These are phyloP conservation scores for Chlorella sp. DNA, from an alignment of 139 green algal species.

Conservation along the genomic window DNA sequence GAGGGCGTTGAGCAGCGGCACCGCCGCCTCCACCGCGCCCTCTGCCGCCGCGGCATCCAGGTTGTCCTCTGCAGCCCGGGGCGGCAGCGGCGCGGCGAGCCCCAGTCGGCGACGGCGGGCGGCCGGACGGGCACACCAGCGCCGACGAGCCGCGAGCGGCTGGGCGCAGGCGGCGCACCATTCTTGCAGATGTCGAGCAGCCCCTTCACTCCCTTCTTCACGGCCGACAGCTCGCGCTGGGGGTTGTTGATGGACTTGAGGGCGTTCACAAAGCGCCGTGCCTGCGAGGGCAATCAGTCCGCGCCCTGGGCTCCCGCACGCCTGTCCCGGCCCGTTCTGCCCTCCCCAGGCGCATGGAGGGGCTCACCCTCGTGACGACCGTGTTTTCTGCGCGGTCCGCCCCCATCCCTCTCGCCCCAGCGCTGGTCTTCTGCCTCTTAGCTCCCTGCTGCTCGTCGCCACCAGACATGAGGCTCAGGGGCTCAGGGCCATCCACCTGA, in stretches of 20 bases:
- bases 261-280: neutral
- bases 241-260: slow-evolving; percentile 10
- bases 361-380: no score
- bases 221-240: slow-evolving; percentile 6
- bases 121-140: neutral
- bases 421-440: no score
- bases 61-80: slow-evolving; percentile 67
- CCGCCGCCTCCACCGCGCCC: slow-evolving; percentile 66
- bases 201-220: slow-evolving; percentile 22
- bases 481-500: no score
- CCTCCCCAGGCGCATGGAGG: no score
- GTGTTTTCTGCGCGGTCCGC: no score
- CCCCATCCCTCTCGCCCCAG: no score
- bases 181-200: slow-evolving; percentile 45
- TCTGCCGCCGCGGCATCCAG: slow-evolving; percentile 71
- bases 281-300: no score
- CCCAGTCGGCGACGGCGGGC: neutral
- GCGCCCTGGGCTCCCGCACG: no score
- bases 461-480: no score
- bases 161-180: slow-evolving; percentile 6
- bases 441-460: no score
- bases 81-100: neutral
- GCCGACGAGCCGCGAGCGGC: neutral
- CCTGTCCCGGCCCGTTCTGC: no score
- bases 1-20: slow-evolving; percentile 62